Conservation (phyloP, 1,284 basidiomycete species). For the Naganishia sp. region DNA sequence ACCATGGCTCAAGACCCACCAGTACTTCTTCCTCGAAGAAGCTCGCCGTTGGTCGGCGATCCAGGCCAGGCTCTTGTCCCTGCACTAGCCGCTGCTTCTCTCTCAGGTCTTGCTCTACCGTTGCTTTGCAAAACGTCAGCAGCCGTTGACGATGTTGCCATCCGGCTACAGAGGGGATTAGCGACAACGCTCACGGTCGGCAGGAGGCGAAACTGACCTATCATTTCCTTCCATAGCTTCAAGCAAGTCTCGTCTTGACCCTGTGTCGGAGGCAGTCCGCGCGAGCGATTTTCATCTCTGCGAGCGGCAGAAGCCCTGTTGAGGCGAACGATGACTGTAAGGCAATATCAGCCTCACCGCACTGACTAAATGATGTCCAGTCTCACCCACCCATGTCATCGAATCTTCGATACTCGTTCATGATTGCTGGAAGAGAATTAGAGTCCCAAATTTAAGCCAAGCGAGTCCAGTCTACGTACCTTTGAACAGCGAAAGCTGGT, state of each 20-base stretch:
- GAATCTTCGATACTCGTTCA: constrained; percentile 78
- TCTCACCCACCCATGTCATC: constrained; percentile 62
- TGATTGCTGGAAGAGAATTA: constrained; percentile 62
- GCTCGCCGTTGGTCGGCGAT: constrained; percentile 53
- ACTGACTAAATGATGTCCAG: neutral
- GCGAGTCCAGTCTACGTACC: constrained; percentile 56
- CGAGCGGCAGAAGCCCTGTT: constrained; percentile 79
- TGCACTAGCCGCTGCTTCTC: constrained; percentile 59
- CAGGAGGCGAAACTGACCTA: constrained; percentile 61
- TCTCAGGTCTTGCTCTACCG: constrained; percentile 67
- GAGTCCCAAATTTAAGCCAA: neutral
- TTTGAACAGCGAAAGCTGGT: constrained; percentile 79
- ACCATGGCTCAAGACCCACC: constrained; percentile 55
- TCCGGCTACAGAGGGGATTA: constrained; percentile 60
- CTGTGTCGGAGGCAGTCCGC: constrained; percentile 32
- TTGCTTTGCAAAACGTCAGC: constrained; percentile 72
- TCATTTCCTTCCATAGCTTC: constrained; percentile 76
- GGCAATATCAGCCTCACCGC: neutral
- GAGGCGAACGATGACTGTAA: constrained; percentile 71
- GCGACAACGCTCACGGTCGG: neutral
- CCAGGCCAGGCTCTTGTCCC: constrained; percentile 34
- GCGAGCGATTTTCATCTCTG: constrained; percentile 64
- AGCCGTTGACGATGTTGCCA: constrained; percentile 79
- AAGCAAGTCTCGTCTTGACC: constrained; percentile 65
- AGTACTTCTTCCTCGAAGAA: constrained; percentile 73